Conservation (phyloP, 768 basidiomycete genomes). For the Pisolithus tinctorius region DNA sequence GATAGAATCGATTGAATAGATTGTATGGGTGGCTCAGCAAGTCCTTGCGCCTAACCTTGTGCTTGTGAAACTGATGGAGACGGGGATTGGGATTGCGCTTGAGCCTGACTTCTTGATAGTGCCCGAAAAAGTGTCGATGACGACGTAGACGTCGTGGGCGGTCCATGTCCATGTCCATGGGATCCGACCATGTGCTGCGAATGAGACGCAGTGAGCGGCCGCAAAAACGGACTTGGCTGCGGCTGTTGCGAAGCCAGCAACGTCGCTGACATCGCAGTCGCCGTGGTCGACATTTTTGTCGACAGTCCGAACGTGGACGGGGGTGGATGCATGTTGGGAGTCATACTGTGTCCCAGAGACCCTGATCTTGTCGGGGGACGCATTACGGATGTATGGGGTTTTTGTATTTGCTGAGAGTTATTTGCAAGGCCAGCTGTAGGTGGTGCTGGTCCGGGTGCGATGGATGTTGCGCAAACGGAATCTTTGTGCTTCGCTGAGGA, state of each 20-base stretch:
- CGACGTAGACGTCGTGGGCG: constrained; percentile 10
- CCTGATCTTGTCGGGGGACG: constrained; percentile 13
- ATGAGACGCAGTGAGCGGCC: constrained; percentile 11
- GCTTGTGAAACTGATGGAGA: neutral
- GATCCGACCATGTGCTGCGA: constrained; percentile 1
- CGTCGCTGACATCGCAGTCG: constrained; percentile 8
- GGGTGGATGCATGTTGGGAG: constrained; percentile 26
- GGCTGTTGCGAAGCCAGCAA: constrained; percentile 14
- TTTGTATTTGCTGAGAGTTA: constrained; percentile 1
- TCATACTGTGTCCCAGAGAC: constrained; percentile 21
- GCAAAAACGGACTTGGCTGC: constrained; percentile 25
- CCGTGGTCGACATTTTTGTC: constrained; percentile 6
- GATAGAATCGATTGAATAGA: neutral
- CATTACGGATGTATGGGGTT: constrained; percentile 3
- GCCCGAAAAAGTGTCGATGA: constrained; percentile 21
- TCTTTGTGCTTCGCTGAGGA: no score
- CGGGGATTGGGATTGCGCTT: neutral
- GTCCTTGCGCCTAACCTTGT: neutral
- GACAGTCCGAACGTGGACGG: constrained; percentile 16
- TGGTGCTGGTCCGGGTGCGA: no score
- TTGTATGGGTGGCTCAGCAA: neutral
- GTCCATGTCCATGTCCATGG: neutral
- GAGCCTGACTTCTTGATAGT: constrained; percentile 10
- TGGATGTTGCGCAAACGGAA: no score
- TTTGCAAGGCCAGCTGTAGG: no score